A percentile compares a stretch with the other conserved stretches of the same genome.
Evolutionary conservation across 1,284 basidiomycete genomes (phyloP).

Genomic region (Taiwanofungus camphoratus): DNA sequence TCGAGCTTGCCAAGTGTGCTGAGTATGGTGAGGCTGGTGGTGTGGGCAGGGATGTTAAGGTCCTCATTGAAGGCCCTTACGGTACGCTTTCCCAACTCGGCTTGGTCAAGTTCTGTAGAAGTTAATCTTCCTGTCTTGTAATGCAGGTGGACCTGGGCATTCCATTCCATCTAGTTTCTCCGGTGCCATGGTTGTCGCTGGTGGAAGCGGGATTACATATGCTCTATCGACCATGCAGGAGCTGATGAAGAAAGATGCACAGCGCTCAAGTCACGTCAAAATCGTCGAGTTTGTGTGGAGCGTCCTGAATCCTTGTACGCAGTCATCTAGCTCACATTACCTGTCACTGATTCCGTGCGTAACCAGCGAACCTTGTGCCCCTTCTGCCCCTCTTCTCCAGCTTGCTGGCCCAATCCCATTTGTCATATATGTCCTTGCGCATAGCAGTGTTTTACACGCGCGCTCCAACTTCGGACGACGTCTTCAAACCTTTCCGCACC

Average conservation of each 20-base stretch:
- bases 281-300: slow-evolving; percentile 66
- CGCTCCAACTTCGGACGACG: slow-evolving; percentile 25
- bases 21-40: slow-evolving; percentile 13
- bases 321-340: not conserved
- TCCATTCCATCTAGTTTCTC: slow-evolving; percentile 59
- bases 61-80: slow-evolving; percentile 74
- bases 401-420: slow-evolving; percentile 42
- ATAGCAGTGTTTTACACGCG: slow-evolving; percentile 66
- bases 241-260: slow-evolving; percentile 50
- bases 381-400: slow-evolving; percentile 50
- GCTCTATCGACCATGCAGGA: slow-evolving; percentile 60
- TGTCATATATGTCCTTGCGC: slow-evolving; percentile 32
- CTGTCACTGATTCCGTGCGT: not conserved
- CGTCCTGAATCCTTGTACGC: slow-evolving; percentile 51
- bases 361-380: slow-evolving; percentile 40
- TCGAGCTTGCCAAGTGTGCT: slow-evolving; percentile 45
- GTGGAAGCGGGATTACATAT: slow-evolving; percentile 72
- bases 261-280: slow-evolving; percentile 46
- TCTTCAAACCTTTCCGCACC: slow-evolving; percentile 28
- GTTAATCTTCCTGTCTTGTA: not conserved
- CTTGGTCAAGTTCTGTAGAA: not conserved
- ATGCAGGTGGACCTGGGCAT: slow-evolving; percentile 54
- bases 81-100: slow-evolving; percentile 31
- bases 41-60: slow-evolving; percentile 40
- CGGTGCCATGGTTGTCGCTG: slow-evolving; percentile 59